phyloP scores from a whole-genome alignment of 306 rosid genomes.

The Purshia tridentata region DNA sequence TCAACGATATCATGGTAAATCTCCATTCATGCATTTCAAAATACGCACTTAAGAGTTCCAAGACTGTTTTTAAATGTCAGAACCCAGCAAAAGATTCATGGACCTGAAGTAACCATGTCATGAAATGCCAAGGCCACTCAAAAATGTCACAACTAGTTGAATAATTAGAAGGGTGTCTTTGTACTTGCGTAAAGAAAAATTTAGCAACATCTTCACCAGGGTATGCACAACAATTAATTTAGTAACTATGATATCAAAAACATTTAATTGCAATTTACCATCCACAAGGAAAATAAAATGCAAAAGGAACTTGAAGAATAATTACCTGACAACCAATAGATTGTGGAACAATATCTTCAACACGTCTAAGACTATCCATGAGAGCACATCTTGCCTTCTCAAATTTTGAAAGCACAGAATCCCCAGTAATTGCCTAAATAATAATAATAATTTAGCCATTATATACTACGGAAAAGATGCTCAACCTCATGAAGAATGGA shows the following conservation, averaged over 20 bases:
- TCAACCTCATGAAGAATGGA: background rate
- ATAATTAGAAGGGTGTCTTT: too few species aligned
- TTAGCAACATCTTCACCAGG: background rate
- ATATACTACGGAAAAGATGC: background rate
- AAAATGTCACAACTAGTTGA: too few species aligned
- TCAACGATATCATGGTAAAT: too few species aligned
- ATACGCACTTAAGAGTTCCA: too few species aligned
- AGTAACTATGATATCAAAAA: background rate
- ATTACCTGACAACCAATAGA: slow-evolving; percentile 93
- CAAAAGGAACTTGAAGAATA: background rate
- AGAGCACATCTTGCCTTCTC: slow-evolving; percentile 87
- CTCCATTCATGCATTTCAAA: too few species aligned
- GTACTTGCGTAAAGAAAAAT: too few species aligned
- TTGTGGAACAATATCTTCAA: slow-evolving; percentile 89
- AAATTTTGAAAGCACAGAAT: slow-evolving; percentile 84
- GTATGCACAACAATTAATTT: background rate
- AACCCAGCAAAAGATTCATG: too few species aligned
- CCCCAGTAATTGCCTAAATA: slow-evolving; percentile 92
- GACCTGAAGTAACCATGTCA: too few species aligned
- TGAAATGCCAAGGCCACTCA: too few species aligned
- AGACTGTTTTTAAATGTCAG: too few species aligned
- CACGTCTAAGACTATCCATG: slow-evolving; percentile 77
- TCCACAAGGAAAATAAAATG: slow-evolving; percentile 1
- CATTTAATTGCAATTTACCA: slow-evolving; percentile 1
- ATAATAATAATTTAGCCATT: slow-evolving; percentile 9